These are phyloP conservation scores for Metschnikowia rubicola DNA, from an alignment of 805 yeast genomes.

Conservation along the genomic window DNA sequence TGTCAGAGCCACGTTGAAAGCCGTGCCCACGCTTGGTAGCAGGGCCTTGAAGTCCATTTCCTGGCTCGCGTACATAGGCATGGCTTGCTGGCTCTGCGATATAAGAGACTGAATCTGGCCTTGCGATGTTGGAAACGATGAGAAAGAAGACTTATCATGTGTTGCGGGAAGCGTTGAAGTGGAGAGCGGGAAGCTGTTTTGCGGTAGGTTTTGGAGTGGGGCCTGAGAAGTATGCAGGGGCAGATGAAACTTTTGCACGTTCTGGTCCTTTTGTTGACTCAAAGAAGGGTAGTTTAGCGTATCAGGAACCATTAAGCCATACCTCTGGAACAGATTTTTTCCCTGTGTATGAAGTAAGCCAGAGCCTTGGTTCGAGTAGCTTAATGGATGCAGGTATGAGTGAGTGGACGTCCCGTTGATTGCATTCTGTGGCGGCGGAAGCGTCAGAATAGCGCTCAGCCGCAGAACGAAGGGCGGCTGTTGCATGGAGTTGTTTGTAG, in stretches of 20 bases:
- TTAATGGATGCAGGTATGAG: conserved; percentile 1
- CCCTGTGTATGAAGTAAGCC: not conserved
- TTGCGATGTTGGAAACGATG: not conserved
- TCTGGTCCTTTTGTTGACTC: not conserved
- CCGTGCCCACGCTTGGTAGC: not conserved
- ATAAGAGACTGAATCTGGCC: not conserved
- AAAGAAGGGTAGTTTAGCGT: conserved; percentile 5
- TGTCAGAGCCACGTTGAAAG: not conserved
- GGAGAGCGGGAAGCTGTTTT: conserved; percentile 1
- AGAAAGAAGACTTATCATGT: not conserved
- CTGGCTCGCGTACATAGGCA: not conserved
- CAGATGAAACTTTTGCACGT: not conserved
- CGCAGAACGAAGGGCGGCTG: conserved; percentile 8
- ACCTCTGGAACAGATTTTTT: conserved; percentile 1
- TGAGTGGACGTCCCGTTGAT: not conserved
- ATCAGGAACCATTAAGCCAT: not conserved
- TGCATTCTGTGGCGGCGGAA: conserved; percentile 7
- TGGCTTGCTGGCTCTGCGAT: not conserved
- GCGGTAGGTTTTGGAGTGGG: conserved; percentile 5
- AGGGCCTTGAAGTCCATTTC: not conserved
- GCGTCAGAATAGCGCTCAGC: conserved; percentile 5
- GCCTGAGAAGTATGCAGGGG: conserved; percentile 4
- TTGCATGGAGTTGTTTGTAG: not conserved
- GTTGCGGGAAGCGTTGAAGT: not conserved
- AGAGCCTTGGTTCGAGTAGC: not conserved